These are phyloP conservation scores for Cercospora janseana DNA, from an alignment of 2,329 filamentous ascomycete genomes.

Conservation along the genomic window DNA sequence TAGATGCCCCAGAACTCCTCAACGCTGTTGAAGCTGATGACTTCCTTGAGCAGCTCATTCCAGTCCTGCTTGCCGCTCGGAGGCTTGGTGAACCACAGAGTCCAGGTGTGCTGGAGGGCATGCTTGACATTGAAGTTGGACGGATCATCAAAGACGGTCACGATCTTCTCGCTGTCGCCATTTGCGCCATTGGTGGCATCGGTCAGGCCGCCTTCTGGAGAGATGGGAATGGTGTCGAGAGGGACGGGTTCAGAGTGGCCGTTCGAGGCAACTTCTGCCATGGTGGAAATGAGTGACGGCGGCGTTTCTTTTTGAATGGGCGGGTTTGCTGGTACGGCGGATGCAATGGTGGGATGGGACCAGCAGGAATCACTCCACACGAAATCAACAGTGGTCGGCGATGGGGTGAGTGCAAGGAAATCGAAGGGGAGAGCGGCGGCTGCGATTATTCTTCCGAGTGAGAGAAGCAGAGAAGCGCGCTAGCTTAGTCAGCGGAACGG, in stretches of 20 bases:
- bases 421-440: neutral
- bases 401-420: neutral
- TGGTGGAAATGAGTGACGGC: conserved; percentile 20
- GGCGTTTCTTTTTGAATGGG: too few species aligned
- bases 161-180: conserved; percentile 56
- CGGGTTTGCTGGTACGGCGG: too few species aligned
- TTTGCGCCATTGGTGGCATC: conserved; percentile 49
- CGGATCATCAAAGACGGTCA: conserved; percentile 97
- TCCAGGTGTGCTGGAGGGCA: conserved; percentile 95
- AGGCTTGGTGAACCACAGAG: conserved; percentile 98
- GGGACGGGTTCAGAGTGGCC: conserved; percentile 45
- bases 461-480: conserved; percentile 10
- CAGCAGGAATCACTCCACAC: too few species aligned
- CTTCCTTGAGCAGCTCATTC: conserved; percentile 96
- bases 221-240: conserved; percentile 57
- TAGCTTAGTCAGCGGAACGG: neutral
- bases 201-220: conserved; percentile 48
- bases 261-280: conserved; percentile 37
- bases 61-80: conserved; percentile 95
- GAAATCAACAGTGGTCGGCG: neutral
- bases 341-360: too few species aligned
- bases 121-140: conserved; percentile 99
- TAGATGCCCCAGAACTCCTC: conserved; percentile 99
- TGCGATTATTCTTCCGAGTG: conserved; percentile 6
- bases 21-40: conserved; percentile 97